A percentile compares a stretch with the other conserved stretches of the same genome.
These are phyloP conservation scores for Sanghuangporus sanghuang DNA, from an alignment of 1,284 basidiomycete species.

Conservation along the genomic window DNA sequence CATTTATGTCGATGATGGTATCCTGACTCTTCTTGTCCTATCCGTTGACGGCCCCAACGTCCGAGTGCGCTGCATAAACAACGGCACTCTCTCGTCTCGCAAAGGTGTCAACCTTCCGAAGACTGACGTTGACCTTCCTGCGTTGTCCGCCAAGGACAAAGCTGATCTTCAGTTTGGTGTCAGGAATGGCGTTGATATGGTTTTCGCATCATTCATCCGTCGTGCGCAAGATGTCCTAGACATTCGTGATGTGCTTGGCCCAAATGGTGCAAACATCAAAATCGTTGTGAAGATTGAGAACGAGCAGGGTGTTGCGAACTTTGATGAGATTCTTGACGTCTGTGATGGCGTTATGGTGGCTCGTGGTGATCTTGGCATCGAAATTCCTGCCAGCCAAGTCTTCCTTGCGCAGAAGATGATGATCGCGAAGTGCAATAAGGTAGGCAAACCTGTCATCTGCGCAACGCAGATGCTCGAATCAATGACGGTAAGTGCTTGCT, in stretches of 20 bases:
- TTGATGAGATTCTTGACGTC: slow-evolving; percentile 93
- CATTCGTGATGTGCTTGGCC: slow-evolving; percentile 86
- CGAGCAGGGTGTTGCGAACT: slow-evolving; percentile 95
- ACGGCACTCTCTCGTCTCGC: slow-evolving; percentile 89
- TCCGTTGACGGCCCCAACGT: slow-evolving; percentile 79
- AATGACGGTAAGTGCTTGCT: slow-evolving; percentile 70
- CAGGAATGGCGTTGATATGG: slow-evolving; percentile 97
- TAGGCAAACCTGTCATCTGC: slow-evolving; percentile 96
- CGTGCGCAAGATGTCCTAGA: slow-evolving; percentile 88
- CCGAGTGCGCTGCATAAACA: slow-evolving; percentile 89
- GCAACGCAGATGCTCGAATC: slow-evolving; percentile 99
- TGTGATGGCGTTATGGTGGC: slow-evolving; percentile 98
- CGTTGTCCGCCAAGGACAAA: slow-evolving; percentile 98
- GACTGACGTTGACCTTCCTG: slow-evolving; percentile 96
- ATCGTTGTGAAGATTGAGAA: slow-evolving; percentile 99
- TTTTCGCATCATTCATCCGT: slow-evolving; percentile 97
- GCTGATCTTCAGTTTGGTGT: slow-evolving; percentile 93
- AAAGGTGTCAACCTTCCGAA: slow-evolving; percentile 99
- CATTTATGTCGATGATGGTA: slow-evolving; percentile 97
- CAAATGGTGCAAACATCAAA: slow-evolving; percentile 91
- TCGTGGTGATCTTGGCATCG: slow-evolving; percentile 96
- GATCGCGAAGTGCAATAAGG: slow-evolving; percentile 97
- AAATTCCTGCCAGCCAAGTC: slow-evolving; percentile 96
- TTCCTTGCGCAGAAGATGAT: slow-evolving; percentile 99
- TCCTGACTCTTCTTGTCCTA: slow-evolving; percentile 91